Conservation (phyloP, 495 filamentous ascomycete genomes). For the Penicillium coffeae region DNA sequence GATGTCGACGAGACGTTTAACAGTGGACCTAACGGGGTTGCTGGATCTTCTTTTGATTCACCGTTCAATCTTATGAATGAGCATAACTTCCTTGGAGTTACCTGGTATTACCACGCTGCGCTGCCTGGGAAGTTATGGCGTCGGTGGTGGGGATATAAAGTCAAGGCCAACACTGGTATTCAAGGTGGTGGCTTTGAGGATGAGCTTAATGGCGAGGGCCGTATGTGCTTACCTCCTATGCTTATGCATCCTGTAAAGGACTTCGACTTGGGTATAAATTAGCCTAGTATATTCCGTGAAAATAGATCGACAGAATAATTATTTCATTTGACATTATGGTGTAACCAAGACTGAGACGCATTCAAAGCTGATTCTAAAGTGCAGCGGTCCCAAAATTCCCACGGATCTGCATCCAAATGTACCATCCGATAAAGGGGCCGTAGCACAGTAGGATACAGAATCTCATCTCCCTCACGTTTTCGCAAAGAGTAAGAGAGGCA, state of each 20-base stretch:
- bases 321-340: too few relatives aligned
- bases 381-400: too few relatives aligned
- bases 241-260: neutral
- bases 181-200: neutral
- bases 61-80: constrained; percentile 7
- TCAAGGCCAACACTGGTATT: neutral
- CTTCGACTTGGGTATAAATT: neutral
- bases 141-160: constrained; percentile 56
- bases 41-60: constrained; percentile 7
- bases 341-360: too few relatives aligned
- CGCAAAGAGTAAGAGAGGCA: too few relatives aligned
- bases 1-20: constrained; percentile 57
- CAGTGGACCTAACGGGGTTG: constrained; percentile 25
- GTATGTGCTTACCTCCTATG: neutral
- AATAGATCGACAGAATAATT: too few relatives aligned
- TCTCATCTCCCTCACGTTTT: too few relatives aligned
- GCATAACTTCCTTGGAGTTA: constrained; percentile 4
- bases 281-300: too few relatives aligned
- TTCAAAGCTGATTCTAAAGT: too few relatives aligned
- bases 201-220: neutral
- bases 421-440: too few relatives aligned
- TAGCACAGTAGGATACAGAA: too few relatives aligned
- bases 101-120: constrained; percentile 34
- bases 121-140: constrained; percentile 56
- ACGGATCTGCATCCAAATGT: too few relatives aligned